Conservation (phyloP, 805 yeast genomes). For the Candida nonsorbophila region DNA sequence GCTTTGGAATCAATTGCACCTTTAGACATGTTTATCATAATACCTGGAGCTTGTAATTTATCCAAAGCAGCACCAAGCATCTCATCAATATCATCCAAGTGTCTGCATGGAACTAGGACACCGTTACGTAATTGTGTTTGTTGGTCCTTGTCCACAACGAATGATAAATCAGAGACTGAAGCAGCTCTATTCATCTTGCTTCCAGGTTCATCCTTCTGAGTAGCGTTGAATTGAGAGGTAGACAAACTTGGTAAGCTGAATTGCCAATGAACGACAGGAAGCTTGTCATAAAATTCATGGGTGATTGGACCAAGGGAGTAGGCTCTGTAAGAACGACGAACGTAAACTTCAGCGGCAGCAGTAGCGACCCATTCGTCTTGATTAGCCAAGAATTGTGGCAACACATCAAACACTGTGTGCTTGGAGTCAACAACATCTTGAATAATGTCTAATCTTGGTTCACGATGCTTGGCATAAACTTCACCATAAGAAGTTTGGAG, state of each 20-base stretch:
- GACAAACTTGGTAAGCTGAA: slow-evolving; percentile 76
- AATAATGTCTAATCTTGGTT: slow-evolving; percentile 75
- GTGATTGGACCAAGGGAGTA: slow-evolving; percentile 77
- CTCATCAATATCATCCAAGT: slow-evolving; percentile 88
- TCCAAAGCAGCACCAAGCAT: slow-evolving; percentile 71
- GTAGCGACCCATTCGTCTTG: slow-evolving; percentile 83
- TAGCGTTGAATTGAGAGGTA: slow-evolving; percentile 70
- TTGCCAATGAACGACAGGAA: slow-evolving; percentile 81
- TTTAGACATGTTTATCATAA: slow-evolving; percentile 10
- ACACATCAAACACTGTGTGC: slow-evolving; percentile 92
- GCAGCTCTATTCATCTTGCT: slow-evolving; percentile 71
- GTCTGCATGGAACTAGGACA: slow-evolving; percentile 72
- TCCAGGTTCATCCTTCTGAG: slow-evolving; percentile 41
- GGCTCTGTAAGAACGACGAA: slow-evolving; percentile 95
- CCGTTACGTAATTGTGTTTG: slow-evolving; percentile 78
- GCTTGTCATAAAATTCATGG: slow-evolving; percentile 49
- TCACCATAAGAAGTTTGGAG: slow-evolving; percentile 89
- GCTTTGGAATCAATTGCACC: slow-evolving; percentile 24
- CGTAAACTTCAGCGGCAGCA: slow-evolving; percentile 96
- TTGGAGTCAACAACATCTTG: slow-evolving; percentile 94
- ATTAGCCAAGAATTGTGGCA: slow-evolving; percentile 83
- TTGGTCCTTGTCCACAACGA: slow-evolving; percentile 64
- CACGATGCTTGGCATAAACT: slow-evolving; percentile 64
- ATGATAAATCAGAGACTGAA: slow-evolving; percentile 88
- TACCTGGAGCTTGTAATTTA: slow-evolving; percentile 45